Percentiles rank a stretch among this genome's conserved stretches.
phyloP scores from a whole-genome alignment of 2,329 filamentous ascomycete species.

The Alternaria angustiovoidea region DNA sequence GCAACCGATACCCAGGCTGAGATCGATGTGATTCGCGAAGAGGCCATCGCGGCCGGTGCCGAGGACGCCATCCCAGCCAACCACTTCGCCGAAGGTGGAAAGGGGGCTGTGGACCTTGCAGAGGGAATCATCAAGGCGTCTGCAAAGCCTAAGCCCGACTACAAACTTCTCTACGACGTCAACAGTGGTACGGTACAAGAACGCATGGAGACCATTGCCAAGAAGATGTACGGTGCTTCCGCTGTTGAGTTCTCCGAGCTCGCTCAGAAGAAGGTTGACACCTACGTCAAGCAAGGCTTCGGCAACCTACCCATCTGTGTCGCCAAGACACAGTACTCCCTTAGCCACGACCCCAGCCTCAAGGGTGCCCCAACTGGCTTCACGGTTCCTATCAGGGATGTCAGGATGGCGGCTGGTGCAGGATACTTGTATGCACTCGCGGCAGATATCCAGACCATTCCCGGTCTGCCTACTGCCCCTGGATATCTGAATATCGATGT shows the following conservation, averaged over 20 bases:
- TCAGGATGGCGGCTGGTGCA: slow-evolving; percentile 90
- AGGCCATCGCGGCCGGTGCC: slow-evolving; percentile 88
- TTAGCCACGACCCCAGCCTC: slow-evolving; percentile 89
- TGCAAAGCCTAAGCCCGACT: slow-evolving; percentile 77
- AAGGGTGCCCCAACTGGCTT: slow-evolving; percentile 97
- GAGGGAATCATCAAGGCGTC: slow-evolving; percentile 84
- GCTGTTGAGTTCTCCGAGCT: slow-evolving; percentile 92
- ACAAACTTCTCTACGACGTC: slow-evolving; percentile 84
- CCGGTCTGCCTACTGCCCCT: slow-evolving; percentile 90
- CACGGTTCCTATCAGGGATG: slow-evolving; percentile 92
- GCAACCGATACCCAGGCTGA: slow-evolving; percentile 93
- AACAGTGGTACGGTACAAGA: slow-evolving; percentile 76
- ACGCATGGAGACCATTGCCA: slow-evolving; percentile 88
- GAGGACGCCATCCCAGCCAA: slow-evolving; percentile 93
- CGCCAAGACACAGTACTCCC: slow-evolving; percentile 97
- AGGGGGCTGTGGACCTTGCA: slow-evolving; percentile 87
- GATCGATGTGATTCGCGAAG: slow-evolving; percentile 86
- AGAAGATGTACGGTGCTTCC: slow-evolving; percentile 92
- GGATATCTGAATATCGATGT: slow-evolving; percentile 94
- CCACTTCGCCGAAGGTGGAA: slow-evolving; percentile 96
- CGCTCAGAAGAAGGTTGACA: slow-evolving; percentile 95
- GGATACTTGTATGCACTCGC: slow-evolving; percentile 85
- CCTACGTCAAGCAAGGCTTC: slow-evolving; percentile 90
- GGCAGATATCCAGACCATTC: slow-evolving; percentile 98
- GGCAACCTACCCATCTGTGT: slow-evolving; percentile 94